Conservation (phyloP, 495 filamentous ascomycete genomes). For the Penicillium odoratum region DNA sequence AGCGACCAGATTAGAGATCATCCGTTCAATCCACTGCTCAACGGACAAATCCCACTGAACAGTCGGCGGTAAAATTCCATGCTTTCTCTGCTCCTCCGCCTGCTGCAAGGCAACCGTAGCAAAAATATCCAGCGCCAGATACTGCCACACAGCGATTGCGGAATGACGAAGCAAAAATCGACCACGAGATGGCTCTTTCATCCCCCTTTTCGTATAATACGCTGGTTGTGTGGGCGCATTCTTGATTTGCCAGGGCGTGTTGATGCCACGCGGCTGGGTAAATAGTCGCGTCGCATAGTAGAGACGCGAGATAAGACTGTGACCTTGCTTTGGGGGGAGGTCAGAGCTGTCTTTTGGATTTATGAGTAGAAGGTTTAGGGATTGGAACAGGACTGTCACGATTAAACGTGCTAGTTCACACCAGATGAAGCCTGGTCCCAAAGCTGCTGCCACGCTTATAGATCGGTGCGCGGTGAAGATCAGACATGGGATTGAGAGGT, state of each 20-base stretch:
- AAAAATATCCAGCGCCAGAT: constrained; percentile 25
- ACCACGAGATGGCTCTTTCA: constrained; percentile 10
- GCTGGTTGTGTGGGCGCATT: constrained; percentile 22
- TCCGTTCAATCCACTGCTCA: constrained; percentile 23
- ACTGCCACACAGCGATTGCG: constrained; percentile 22
- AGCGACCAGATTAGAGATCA: constrained; percentile 20
- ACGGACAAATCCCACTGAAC: constrained; percentile 21
- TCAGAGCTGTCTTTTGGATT: constrained; percentile 18
- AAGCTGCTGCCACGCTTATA: constrained; percentile 11
- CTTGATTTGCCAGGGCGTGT: constrained; percentile 24
- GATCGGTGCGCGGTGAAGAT: constrained; percentile 10
- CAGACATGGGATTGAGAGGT: constrained; percentile 18
- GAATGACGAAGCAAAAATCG: constrained; percentile 24
- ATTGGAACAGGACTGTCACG: constrained; percentile 20
- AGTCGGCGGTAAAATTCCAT: constrained; percentile 9
- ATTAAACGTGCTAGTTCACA: constrained; percentile 22
- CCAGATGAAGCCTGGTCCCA: constrained; percentile 24
- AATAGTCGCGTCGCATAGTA: constrained; percentile 14
- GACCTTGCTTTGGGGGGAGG: not conserved
- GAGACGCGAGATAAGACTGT: not conserved
- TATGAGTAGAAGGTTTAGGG: constrained; percentile 19
- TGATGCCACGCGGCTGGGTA: constrained; percentile 21
- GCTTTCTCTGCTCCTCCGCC: constrained; percentile 14
- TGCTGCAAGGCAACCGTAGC: constrained; percentile 16
- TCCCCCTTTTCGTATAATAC: constrained; percentile 15